A percentile compares a stretch with the other conserved stretches of the same genome.
Conservation (phyloP, 371 early-diverging fungal genomes). For the Rhizomucor miehei region DNA sequence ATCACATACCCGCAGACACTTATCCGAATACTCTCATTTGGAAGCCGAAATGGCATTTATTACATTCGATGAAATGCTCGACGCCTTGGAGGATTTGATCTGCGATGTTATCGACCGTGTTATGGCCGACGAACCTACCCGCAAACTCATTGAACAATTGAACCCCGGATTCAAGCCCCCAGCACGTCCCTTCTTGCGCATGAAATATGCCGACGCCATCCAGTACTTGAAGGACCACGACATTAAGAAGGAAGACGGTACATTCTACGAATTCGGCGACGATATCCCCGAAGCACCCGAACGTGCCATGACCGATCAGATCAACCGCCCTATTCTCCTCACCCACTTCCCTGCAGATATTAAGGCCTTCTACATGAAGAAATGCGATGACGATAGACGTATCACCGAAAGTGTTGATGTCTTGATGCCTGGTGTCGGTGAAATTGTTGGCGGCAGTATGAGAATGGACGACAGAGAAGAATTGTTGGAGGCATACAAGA, state of each 20-base stretch:
- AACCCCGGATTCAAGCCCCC: conserved; percentile 92
- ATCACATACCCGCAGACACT: conserved; percentile 98
- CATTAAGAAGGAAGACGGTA: conserved; percentile 91
- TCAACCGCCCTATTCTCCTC: conserved; percentile 96
- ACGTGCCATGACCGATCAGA: conserved; percentile 96
- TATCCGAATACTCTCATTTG: conserved; percentile 99
- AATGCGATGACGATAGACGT: conserved; percentile 75
- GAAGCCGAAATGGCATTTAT: conserved; percentile 99
- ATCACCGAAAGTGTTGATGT: conserved; percentile 98
- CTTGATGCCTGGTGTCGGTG: conserved; percentile 99
- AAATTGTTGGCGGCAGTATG: conserved; percentile 99
- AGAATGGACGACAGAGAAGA: conserved; percentile 90
- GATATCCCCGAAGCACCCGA: conserved; percentile 99
- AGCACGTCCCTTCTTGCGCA: conserved; percentile 91
- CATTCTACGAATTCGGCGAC: conserved; percentile 93
- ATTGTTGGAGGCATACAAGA: conserved; percentile 92
- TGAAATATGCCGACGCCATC: conserved; percentile 98
- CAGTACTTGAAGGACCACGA: conserved; percentile 90
- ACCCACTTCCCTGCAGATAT: conserved; percentile 98
- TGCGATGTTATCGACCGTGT: conserved; percentile 85
- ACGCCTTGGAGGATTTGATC: conserved; percentile 90
- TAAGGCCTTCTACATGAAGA: conserved; percentile 99
- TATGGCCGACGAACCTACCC: conserved; percentile 73
- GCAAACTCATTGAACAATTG: conserved; percentile 80
- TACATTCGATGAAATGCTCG: conserved; percentile 88